phyloP scores from a whole-genome alignment of 306 rosid genomes.

The Cyclanthera cordifolia region DNA sequence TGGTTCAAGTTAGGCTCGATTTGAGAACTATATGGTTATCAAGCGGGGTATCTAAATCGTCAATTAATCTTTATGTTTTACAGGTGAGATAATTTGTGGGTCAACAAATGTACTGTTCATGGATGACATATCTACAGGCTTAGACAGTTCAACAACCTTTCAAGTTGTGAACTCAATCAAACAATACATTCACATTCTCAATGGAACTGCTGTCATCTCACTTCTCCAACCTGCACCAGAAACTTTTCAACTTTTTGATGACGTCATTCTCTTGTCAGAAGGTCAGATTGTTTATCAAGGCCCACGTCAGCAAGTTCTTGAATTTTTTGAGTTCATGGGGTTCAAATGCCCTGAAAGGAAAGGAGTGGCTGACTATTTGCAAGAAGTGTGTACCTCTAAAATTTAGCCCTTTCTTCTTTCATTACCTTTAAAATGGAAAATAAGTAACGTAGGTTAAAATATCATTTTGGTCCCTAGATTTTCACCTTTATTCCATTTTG shows the following conservation, averaged over 20 bases:
- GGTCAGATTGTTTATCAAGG: constrained; percentile 38
- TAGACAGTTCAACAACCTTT: constrained; percentile 40
- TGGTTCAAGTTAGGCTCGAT: neutral
- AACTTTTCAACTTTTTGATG: constrained; percentile 35
- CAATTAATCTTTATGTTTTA: neutral
- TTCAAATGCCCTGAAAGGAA: constrained; percentile 36
- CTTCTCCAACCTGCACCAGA: constrained; percentile 49
- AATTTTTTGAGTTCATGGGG: constrained; percentile 32
- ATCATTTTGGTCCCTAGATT: too few relatives aligned
- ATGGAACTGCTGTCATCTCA: constrained; percentile 32
- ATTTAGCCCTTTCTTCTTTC: neutral
- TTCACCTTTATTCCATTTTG: too few relatives aligned
- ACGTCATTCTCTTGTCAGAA: constrained; percentile 33
- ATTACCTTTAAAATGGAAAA: neutral
- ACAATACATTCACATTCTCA: constrained; percentile 23
- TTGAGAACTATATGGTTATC: too few relatives aligned
- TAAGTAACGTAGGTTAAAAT: too few relatives aligned
- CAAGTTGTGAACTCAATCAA: constrained; percentile 38
- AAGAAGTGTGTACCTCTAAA: constrained; percentile 28
- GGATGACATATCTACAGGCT: constrained; percentile 49
- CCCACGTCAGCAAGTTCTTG: constrained; percentile 27
- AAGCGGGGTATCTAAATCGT: neutral
- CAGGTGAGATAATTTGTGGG: constrained; percentile 43
- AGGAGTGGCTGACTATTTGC: constrained; percentile 38
- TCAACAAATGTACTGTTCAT: constrained; percentile 35